phyloP scores from a whole-genome alignment of 257 asterid species.

The Knoxia roxburghii region DNA sequence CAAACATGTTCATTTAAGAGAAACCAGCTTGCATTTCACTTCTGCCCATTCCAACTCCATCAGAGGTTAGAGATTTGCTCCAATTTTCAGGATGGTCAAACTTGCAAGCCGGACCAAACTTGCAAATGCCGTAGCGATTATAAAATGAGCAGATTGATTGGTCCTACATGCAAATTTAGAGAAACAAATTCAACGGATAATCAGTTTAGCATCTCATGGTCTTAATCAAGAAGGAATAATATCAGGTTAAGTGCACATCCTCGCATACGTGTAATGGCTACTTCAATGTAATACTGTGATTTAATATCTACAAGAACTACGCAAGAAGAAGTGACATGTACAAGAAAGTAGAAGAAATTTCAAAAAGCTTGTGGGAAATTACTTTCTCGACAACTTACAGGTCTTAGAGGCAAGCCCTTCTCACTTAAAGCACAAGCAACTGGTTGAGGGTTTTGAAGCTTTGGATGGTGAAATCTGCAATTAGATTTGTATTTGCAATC shows the following conservation, averaged over 20 bases:
- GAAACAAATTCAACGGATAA: not conserved
- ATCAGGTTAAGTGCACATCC: not conserved
- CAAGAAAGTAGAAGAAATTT: not conserved
- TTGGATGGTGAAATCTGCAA: slow-evolving; percentile 95
- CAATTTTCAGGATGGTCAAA: slow-evolving; percentile 70
- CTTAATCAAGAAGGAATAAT: not conserved
- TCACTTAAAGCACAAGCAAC: slow-evolving; percentile 48
- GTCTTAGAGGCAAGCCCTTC: slow-evolving; percentile 95
- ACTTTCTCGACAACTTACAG: slow-evolving; percentile 48
- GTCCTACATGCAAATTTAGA: slow-evolving; percentile 42
- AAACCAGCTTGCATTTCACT: slow-evolving; percentile 41
- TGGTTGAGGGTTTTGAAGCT: slow-evolving; percentile 36
- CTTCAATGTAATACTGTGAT: not conserved
- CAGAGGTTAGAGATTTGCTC: slow-evolving; percentile 19
- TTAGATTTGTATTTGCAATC: slow-evolving; percentile 76
- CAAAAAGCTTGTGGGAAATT: not conserved
- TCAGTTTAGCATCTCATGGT: not conserved
- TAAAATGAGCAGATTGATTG: slow-evolving; percentile 72
- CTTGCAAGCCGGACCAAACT: slow-evolving; percentile 83
- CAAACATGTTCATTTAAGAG: slow-evolving; percentile 17
- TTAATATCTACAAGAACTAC: not conserved
- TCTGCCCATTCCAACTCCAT: slow-evolving; percentile 32
- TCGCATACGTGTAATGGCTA: not conserved
- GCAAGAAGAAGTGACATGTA: not conserved
- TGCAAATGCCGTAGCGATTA: slow-evolving; percentile 84